Percentiles rank a stretch among this genome's conserved stretches.
These are phyloP conservation scores for Fusarium sp. DNA, from an alignment of 2,329 filamentous ascomycete genomes.

Conservation along the genomic window DNA sequence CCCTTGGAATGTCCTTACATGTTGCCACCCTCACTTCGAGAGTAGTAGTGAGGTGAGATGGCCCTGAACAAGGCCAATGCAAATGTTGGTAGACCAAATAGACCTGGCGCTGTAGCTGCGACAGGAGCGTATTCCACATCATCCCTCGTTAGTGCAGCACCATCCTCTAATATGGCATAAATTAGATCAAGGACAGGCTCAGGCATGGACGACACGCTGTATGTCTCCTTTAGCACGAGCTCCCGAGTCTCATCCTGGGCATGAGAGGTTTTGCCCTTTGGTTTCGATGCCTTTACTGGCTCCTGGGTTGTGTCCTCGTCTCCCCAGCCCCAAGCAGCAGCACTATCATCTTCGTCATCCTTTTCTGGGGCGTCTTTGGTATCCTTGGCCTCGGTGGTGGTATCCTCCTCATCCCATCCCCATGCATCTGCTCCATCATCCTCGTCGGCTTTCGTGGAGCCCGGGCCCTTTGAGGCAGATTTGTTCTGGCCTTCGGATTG, in stretches of 20 bases:
- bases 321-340: constrained; percentile 88
- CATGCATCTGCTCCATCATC: constrained; percentile 73
- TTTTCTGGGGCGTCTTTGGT: constrained; percentile 21
- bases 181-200: constrained; percentile 78
- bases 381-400: constrained; percentile 38
- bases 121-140: constrained; percentile 65
- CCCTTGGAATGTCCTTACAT: constrained; percentile 59
- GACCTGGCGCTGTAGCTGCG: constrained; percentile 71
- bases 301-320: constrained; percentile 64
- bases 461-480: constrained; percentile 24
- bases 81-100: constrained; percentile 77
- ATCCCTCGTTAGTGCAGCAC: constrained; percentile 65
- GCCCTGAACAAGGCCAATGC: constrained; percentile 82
- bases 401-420: constrained; percentile 80
- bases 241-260: constrained; percentile 61
- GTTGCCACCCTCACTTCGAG: constrained; percentile 67
- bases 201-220: constrained; percentile 88
- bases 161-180: constrained; percentile 67
- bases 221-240: constrained; percentile 83
- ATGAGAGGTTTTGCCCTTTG: constrained; percentile 24
- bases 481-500: constrained; percentile 43
- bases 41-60: constrained; percentile 78
- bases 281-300: constrained; percentile 26
- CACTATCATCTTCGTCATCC: constrained; percentile 58
- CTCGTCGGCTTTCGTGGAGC: constrained; percentile 39